phyloP scores from a whole-genome alignment of 352 stramenopile genomes.

The Phytophthora lateralis region DNA sequence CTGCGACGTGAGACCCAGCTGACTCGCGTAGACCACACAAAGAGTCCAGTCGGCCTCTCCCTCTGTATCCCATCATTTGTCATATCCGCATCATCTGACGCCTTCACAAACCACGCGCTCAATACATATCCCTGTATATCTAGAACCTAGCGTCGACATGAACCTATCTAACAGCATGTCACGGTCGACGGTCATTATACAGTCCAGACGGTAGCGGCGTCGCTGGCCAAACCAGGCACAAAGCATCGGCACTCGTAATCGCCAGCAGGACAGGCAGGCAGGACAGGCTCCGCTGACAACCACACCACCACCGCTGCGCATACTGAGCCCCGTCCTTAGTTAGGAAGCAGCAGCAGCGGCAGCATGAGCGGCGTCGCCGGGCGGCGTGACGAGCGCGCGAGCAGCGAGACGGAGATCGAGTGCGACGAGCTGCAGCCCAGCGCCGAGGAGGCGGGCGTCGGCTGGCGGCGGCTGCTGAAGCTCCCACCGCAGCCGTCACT shows the following conservation, averaged over 20 bases:
- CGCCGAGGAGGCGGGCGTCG: slow-evolving; percentile 20
- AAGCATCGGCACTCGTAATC: slow-evolving; percentile 36
- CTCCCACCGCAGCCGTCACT: slow-evolving; percentile 28
- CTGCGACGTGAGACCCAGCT: slow-evolving; percentile 29
- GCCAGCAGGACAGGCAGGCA: slow-evolving; percentile 11
- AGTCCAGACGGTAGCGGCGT: slow-evolving; percentile 2
- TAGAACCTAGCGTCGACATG: neutral
- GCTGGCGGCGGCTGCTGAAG: slow-evolving; percentile 42
- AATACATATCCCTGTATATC: neutral
- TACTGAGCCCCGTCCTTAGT: neutral
- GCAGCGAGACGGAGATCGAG: slow-evolving; percentile 52
- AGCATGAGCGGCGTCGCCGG: slow-evolving; percentile 38
- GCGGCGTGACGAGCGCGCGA: slow-evolving; percentile 33
- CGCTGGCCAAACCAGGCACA: slow-evolving; percentile 17
- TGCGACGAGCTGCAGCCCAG: slow-evolving; percentile 50
- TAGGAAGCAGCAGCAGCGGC: slow-evolving; percentile 11
- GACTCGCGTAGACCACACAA: neutral
- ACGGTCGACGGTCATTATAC: slow-evolving; percentile 1
- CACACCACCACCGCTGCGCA: slow-evolving; percentile 26
- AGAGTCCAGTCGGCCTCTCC: slow-evolving; percentile 26
- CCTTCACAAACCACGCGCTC: neutral
- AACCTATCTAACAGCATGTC: neutral
- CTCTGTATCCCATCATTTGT: slow-evolving; percentile 3
- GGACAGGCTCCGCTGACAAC: slow-evolving; percentile 37
- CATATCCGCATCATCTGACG: slow-evolving; percentile 6